Conservation (phyloP, 345 rosid genomes). For the Sonneratia alba region DNA sequence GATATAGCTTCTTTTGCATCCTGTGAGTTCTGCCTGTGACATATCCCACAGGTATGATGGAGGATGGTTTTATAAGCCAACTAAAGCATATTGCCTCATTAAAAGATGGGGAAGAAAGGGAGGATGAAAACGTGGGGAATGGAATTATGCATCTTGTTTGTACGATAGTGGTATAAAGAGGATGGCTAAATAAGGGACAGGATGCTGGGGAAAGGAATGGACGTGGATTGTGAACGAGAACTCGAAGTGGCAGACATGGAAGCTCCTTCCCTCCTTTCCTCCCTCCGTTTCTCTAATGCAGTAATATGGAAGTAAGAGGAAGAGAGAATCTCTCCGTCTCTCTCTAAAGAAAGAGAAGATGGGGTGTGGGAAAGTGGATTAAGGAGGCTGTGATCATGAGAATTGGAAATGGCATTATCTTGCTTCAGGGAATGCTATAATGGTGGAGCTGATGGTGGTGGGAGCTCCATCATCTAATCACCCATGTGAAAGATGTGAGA, state of each 20-base stretch:
- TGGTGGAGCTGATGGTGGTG: conserved; percentile 32
- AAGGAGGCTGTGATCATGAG: background rate
- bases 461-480: conserved; percentile 42
- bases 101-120: conserved; percentile 18
- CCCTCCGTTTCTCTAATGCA: background rate
- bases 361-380: conserved; percentile 10
- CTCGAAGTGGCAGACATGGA: conserved; percentile 68
- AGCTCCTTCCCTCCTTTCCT: conserved; percentile 17
- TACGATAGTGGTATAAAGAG: conserved; percentile 15
- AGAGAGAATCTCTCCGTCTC: conserved; percentile 10
- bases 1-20: conserved; percentile 26
- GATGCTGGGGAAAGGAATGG: background rate
- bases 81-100: conserved; percentile 24
- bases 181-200: conserved; percentile 12
- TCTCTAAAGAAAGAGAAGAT: conserved; percentile 8
- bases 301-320: conserved; percentile 11
- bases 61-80: conserved; percentile 21
- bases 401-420: conserved; percentile 17
- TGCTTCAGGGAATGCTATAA: background rate
- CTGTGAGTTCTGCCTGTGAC: conserved; percentile 22
- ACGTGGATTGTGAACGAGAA: background rate
- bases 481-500: conserved; percentile 37
- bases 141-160: conserved; percentile 24
- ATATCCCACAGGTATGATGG: conserved; percentile 19
- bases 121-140: conserved; percentile 18